Evolutionary conservation across 805 yeast species (phyloP), one percentile per base, ranked within the genome.

Genomic region (Torulaspora quercuum): DNA sequence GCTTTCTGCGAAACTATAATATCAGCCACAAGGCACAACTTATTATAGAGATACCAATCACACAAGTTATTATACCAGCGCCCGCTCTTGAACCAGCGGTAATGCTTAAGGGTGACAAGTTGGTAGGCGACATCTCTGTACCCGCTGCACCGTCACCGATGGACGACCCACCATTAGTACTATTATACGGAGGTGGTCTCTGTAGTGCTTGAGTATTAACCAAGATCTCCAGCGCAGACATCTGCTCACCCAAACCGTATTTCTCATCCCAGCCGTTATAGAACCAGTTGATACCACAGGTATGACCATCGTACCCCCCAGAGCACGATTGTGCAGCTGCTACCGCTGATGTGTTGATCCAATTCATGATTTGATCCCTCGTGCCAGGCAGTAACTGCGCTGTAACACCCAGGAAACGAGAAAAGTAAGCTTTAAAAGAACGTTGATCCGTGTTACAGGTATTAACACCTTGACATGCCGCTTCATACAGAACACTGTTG

Each of bases 161-260:
- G 0, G 94, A 81, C 1, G 84, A 63, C 18, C 88, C 95, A 31
- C 95, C 95, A 29, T 67, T 67, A 1, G 55, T 37, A 11, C 75
- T 69, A 1, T 88, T 77, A 44, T 70, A 75, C 1, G 95, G 95
- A 22, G 75, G 70, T 3, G 73, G 70, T 50, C 55, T 54, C 3
- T 51, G 39, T 19, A 52, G 46, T 32, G 63, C 61, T 26, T 53
- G 48, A 7, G 72, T 53, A 33, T 69, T 72, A 17, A 67, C 70
- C 48, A 77, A 67, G 1, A 65, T 64, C 52, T 88, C 97, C 44
- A 88, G 64, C 0, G 96, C 95, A 21, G 80, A 65, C 74, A 85
- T 82, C 64, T 90, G 95, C 64, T 90, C 95, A 39, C 97, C 97
- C 22, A 90, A 69, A 3, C 97, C 96, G 52, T 75, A 86, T 25